phyloP scores from a whole-genome alignment of 1,284 basidiomycete species.

The Tilletia caries region DNA sequence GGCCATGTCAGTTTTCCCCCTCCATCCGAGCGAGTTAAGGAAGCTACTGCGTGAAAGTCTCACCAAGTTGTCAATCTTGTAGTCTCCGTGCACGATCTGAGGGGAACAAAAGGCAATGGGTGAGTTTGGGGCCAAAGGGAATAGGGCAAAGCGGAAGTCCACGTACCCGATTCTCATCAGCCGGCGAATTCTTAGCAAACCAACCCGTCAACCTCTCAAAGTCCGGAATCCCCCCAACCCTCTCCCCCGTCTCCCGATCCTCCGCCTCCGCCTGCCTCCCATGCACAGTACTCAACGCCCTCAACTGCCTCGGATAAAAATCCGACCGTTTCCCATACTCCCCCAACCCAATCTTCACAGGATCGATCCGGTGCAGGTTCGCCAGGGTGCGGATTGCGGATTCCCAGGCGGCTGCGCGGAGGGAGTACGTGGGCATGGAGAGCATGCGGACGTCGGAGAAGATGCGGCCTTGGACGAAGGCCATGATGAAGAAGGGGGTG shows the following conservation, averaged over 20 bases:
- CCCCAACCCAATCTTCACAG: constrained; percentile 67
- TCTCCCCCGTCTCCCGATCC: constrained; percentile 65
- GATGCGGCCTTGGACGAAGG: constrained; percentile 80
- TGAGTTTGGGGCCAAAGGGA: neutral
- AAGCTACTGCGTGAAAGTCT: neutral
- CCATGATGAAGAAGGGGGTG: constrained; percentile 92
- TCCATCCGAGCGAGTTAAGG: neutral
- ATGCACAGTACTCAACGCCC: constrained; percentile 72
- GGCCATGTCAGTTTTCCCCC: too few relatives aligned
- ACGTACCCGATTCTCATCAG: constrained; percentile 58
- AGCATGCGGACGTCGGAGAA: constrained; percentile 77
- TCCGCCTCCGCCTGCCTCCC: constrained; percentile 66
- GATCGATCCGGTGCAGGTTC: constrained; percentile 69
- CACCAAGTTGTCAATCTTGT: constrained; percentile 84
- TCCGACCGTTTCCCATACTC: constrained; percentile 73
- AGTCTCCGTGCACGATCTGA: constrained; percentile 84
- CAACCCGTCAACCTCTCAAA: constrained; percentile 72
- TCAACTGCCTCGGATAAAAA: constrained; percentile 91
- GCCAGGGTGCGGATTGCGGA: constrained; percentile 63
- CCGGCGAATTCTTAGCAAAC: constrained; percentile 71
- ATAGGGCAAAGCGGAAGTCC: neutral
- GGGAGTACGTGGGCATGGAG: constrained; percentile 55
- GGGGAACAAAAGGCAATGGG: neutral
- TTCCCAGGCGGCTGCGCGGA: constrained; percentile 62
- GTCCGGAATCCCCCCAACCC: constrained; percentile 62